Base-by-base conservation (phyloP, 306 rosid species). In the Castanea crenata region DNA sequence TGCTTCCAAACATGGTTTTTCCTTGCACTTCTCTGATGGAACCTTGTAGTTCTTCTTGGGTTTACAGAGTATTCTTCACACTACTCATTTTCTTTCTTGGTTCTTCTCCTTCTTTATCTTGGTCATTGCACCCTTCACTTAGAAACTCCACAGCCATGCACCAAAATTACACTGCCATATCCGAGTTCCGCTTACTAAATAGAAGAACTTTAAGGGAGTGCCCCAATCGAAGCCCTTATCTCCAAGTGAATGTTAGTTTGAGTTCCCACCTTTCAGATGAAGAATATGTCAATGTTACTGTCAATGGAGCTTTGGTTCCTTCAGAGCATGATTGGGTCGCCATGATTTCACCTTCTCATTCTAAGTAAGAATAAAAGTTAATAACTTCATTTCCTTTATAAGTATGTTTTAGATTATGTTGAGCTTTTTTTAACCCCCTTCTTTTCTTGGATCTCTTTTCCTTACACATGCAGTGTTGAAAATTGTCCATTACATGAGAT, bases 341-440 rank as follows among this genome's bases (percentile, higher is more conserved):
- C 59, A 94, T 94, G 95, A 87, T 94, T 49, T 89, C 99, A 11
- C 99, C 97, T 55, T 85, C 97, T 14, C 58, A 46, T 78, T 81
- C 99, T 0, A 76, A 88, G 99, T 94, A 92, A 74, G 54, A 49
- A 49, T 49, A 49, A 0, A 12, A 49, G 16, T 49, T 10, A 49
- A 49, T 49, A 49, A 49, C 5, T 49, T 12, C 12, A 49, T 49
- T 49, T 49, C 54, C 3, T 49, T 13, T 49, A 12, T 13, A 49
- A 3, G 16, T 49, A 49, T 49, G 16, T 49, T 12, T 49, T 0
- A 12, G 16, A 49, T 13, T 49, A 13, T 49, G 54, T 49, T 10
- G 12, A 49, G 9, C n/a, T 3, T 64, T 64, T 31, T 31, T 27
- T 5, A 5, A 10, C 25, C 31, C 10, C 2, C n/a, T 19, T 19